Evolutionary conservation across 2,329 filamentous ascomycete genomes (phyloP).

Genomic region (Aspergillus brunneoviolaceus): DNA sequence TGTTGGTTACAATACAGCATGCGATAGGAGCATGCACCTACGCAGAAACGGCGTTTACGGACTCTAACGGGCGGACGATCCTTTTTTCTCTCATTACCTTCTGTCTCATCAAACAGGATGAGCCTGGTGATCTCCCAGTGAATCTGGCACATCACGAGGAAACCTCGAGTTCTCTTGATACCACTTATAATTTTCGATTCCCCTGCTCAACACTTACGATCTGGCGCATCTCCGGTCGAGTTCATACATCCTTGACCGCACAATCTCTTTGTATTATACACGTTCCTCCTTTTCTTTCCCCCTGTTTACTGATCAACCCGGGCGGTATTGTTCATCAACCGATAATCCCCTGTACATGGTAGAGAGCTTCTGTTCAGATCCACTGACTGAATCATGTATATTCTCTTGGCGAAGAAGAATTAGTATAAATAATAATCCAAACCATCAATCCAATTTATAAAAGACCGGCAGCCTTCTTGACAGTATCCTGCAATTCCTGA

Average conservation of each 20-base stretch:
- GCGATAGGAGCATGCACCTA: background rate
- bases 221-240: background rate
- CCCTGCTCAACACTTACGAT: background rate
- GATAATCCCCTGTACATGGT: background rate
- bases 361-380: background rate
- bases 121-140: background rate
- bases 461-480: too few relatives aligned
- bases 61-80: constrained; percentile 1
- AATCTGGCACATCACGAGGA: background rate
- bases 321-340: background rate
- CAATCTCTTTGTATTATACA: background rate
- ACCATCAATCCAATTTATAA: too few relatives aligned
- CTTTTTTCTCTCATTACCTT: background rate
- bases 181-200: background rate
- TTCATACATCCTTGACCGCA: background rate
- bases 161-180: background rate
- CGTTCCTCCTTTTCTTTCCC: background rate
- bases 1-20: background rate
- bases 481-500: too few relatives aligned
- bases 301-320: background rate
- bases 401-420: background rate
- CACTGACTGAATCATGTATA: background rate
- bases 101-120: background rate
- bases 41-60: constrained; percentile 9
- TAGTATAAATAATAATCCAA: too few relatives aligned